phyloP scores from a whole-genome alignment of 2,329 filamentous ascomycete genomes.

The Talaromyces funiculosus region DNA sequence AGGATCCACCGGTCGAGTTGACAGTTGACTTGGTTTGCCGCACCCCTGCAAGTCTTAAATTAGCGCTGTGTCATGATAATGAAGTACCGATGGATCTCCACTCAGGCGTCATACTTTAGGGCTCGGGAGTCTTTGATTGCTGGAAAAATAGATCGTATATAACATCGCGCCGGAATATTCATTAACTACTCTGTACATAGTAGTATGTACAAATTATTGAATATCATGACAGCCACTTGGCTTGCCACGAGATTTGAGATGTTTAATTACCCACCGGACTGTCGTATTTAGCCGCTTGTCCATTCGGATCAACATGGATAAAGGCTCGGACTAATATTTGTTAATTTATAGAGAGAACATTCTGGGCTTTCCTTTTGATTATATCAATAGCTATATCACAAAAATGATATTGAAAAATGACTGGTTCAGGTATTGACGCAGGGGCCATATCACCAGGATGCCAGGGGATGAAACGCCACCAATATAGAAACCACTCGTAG shows the following conservation, averaged over 20 bases:
- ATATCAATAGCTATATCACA: not conserved
- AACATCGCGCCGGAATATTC: not conserved
- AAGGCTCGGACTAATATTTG: not conserved
- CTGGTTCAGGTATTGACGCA: not conserved
- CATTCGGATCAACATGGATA: not conserved
- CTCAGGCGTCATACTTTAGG: not conserved
- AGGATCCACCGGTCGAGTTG: not conserved
- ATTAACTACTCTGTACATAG: too few species aligned
- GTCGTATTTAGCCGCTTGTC: not conserved
- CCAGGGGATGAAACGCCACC: not conserved
- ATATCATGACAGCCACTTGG: not conserved
- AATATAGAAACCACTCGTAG: not conserved
- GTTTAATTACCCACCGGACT: not conserved
- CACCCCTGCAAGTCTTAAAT: constrained; percentile 4
- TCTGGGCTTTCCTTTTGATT: not conserved
- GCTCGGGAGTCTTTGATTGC: not conserved
- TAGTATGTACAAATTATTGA: too few species aligned
- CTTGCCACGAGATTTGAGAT: not conserved
- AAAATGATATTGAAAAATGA: not conserved
- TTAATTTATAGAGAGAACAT: not conserved
- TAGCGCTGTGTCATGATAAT: constrained; percentile 12
- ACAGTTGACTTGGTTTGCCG: not conserved
- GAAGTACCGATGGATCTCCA: constrained; percentile 7
- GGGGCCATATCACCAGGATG: not conserved
- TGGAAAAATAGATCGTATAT: not conserved